A percentile compares a stretch with the other conserved stretches of the same genome.
Conservation (phyloP, 2,329 filamentous ascomycete species). For the Aspergillus pseudoviridinutans region DNA sequence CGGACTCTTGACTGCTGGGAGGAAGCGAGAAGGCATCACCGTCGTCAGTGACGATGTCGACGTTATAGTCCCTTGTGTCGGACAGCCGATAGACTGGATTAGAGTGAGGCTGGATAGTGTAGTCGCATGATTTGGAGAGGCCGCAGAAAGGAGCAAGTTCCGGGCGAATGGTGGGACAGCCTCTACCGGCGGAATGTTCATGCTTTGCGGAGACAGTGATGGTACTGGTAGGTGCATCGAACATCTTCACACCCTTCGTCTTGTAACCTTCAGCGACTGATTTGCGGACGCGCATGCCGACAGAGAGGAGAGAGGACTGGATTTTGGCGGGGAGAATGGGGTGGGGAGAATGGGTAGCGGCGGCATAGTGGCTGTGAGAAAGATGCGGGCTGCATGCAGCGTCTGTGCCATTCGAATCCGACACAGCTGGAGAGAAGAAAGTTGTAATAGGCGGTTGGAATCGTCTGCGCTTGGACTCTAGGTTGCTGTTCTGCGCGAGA, state of each 20-base stretch:
- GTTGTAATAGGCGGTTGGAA: conserved; percentile 43
- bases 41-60: conserved; percentile 30
- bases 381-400: conserved; percentile 15
- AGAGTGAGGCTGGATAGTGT: conserved; percentile 52
- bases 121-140: conserved; percentile 69
- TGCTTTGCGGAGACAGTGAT: conserved; percentile 3
- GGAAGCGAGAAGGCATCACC: conserved; percentile 37
- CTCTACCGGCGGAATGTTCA: conserved; percentile 1
- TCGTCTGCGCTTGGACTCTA: conserved; percentile 40
- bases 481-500: conserved; percentile 14
- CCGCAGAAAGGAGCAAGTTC: conserved; percentile 80
- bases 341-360: conserved; percentile 36
- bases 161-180: conserved; percentile 27
- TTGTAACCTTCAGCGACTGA: conserved; percentile 93
- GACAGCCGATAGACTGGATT: neutral
- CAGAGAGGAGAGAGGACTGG: conserved; percentile 79
- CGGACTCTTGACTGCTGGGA: conserved; percentile 39
- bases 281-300: conserved; percentile 93
- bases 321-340: conserved; percentile 60
- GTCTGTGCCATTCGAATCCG: conserved; percentile 9
- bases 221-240: conserved; percentile 10
- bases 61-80: conserved; percentile 13
- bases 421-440: conserved; percentile 30
- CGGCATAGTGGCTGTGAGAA: conserved; percentile 40
- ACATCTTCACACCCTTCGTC: conserved; percentile 47